phyloP scores from a whole-genome alignment of 352 stramenopile species.

The Globisporangium paroecandrum region DNA sequence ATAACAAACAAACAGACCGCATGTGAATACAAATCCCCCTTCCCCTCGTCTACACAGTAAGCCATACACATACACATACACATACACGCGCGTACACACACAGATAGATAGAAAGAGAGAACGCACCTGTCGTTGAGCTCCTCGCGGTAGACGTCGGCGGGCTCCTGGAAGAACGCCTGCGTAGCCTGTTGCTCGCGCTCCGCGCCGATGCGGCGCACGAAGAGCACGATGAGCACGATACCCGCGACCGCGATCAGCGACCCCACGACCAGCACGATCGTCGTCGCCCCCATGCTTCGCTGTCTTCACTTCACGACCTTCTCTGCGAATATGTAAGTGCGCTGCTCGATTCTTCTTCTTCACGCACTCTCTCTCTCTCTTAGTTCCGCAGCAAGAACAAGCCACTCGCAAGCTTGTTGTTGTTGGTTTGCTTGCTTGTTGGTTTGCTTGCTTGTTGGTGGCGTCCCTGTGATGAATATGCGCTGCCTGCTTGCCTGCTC shows the following conservation, averaged over 20 bases:
- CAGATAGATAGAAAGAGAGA: background rate
- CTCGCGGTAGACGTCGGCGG: slow-evolving; percentile 68
- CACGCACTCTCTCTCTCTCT: background rate
- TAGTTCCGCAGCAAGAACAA: background rate
- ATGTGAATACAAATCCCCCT: background rate
- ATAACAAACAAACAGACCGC: background rate
- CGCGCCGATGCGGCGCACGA: slow-evolving; percentile 32
- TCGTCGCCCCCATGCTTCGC: slow-evolving; percentile 16
- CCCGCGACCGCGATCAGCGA: slow-evolving; percentile 40
- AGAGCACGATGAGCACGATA: slow-evolving; percentile 43
- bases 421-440: background rate
- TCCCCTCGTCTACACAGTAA: background rate
- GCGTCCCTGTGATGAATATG: background rate
- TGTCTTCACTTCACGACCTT: background rate
- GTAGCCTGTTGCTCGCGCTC: slow-evolving; percentile 35
- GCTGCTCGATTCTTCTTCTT: background rate
- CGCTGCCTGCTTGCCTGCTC: background rate
- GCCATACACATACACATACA: background rate
- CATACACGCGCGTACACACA: too few species aligned
- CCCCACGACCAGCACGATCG: slow-evolving; percentile 38
- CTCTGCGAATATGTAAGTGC: background rate
- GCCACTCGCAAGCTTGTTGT: background rate
- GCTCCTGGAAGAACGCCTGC: slow-evolving; percentile 54
- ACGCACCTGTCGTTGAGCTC: slow-evolving; percentile 71
- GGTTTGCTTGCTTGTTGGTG: background rate